Evolutionary conservation across 345 rosid genomes (phyloP).

Genomic region (Brassica cretica): DNA sequence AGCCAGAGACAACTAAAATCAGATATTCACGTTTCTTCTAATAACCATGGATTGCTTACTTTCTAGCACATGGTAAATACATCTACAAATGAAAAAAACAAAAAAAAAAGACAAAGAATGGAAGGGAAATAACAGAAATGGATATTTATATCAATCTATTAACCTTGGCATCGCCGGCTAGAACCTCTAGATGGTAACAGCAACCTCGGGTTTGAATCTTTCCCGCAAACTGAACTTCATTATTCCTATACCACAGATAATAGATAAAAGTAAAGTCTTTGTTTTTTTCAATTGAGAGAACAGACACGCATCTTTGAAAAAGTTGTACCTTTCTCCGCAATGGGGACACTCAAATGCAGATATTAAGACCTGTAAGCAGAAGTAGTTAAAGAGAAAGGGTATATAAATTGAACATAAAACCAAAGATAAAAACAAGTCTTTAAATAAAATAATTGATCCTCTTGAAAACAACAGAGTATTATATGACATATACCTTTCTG

Average conservation of each 20-base stretch:
- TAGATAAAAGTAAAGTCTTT: neutral
- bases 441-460: too few relatives aligned
- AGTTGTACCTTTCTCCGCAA: conserved; percentile 77
- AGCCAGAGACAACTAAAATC: neutral
- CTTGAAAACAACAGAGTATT: neutral
- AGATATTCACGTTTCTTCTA: neutral
- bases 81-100: neutral
- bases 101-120: neutral
- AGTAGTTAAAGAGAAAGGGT: conserved; percentile 12
- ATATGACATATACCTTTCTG: conserved; percentile 56
- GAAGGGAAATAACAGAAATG: neutral
- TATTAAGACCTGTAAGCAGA: conserved; percentile 61
- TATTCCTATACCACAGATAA: conserved; percentile 52
- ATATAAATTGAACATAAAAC: too few relatives aligned
- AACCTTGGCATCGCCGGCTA: conserved; percentile 70
- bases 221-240: conserved; percentile 96
- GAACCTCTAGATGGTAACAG: conserved; percentile 56
- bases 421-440: too few relatives aligned
- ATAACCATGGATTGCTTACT: neutral
- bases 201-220: conserved; percentile 84
- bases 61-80: neutral
- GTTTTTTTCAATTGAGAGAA: neutral
- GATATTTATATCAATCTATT: neutral
- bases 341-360: conserved; percentile 92
- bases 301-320: conserved; percentile 9